Evolutionary conservation across 1,284 basidiomycete species (phyloP), one percentile per base, ranked within the genome.

Genomic region (Irpex rosettiformis): DNA sequence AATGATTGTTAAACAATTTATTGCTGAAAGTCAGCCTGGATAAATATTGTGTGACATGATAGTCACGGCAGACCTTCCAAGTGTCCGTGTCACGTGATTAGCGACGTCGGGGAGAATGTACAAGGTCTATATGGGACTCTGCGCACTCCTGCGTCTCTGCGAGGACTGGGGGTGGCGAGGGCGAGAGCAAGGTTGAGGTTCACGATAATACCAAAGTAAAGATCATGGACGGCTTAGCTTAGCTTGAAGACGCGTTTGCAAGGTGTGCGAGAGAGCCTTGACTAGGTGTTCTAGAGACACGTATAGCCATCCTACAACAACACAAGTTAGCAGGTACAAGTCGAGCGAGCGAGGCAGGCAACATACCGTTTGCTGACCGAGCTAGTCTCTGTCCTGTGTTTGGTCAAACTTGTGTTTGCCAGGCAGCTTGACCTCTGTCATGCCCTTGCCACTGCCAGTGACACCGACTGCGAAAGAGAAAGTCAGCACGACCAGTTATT

Each of bases 401-500:
- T 16, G 72, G 67, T 60, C 75, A 67, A 94, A 95, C 72, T 94
- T 94, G 75, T 96, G 93, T 70, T 94, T 95, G 63, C 77, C 80
- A 69, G 84, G 83, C 37, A 79, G 70, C 51, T 82, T 82, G 49
- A 91, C 89, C 62, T 90, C 85, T 30, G 94, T 96, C 86, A 97
- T 94, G 30, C 94, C 94, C 73, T 89, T 90, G 11, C 96, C 96
- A 62, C 93, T 96, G 45, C 93, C 93, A 30, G 94, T 94, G 22
- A 98, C 96, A 22, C 96, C 96, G 61, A 98, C 95, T 95, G 69
- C 42, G 45, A 43, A 7, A 55, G 21, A 54, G 28, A 21, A 33
- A 57, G 10, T 43, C 16, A 24, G 24, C 18, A 51, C 24, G 22
- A 22, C 10, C 7, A 57, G 25, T 29, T 8, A 6, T 21, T 45